These are phyloP conservation scores for Spirogloea muscicola DNA, from an alignment of 139 green algal genomes.

Conservation along the genomic window DNA sequence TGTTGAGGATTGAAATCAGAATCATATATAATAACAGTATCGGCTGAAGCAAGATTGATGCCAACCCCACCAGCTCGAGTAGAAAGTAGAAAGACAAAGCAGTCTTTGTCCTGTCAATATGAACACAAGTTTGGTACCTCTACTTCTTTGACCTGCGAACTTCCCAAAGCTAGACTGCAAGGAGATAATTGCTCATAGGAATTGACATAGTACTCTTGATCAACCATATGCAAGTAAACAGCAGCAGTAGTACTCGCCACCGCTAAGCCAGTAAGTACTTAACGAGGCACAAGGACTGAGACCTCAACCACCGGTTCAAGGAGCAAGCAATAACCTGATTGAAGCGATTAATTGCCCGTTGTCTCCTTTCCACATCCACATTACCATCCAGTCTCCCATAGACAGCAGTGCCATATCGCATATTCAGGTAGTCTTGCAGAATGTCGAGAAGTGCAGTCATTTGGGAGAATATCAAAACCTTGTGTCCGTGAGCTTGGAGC, in stretches of 20 bases:
- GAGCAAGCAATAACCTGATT: constrained; percentile 47
- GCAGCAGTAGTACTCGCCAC: no score
- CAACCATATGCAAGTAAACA: no score
- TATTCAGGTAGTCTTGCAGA: constrained; percentile 50
- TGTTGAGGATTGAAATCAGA: constrained; percentile 47
- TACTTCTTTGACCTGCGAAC: no score
- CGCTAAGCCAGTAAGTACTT: no score
- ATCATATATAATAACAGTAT: constrained; percentile 60
- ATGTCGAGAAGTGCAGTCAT: constrained; percentile 58
- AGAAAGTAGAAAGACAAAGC: constrained; percentile 54
- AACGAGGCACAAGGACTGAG: no score
- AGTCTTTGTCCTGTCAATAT: background rate
- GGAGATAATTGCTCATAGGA: no score
- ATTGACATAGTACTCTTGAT: no score
- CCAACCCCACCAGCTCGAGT: constrained; percentile 55
- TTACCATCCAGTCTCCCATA: constrained; percentile 52
- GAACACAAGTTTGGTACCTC: background rate
- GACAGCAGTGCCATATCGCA: constrained; percentile 9
- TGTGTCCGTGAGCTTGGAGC: constrained; percentile 49
- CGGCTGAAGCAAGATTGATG: constrained; percentile 57
- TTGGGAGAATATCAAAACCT: constrained; percentile 62
- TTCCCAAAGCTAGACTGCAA: no score
- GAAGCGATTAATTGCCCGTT: constrained; percentile 50
- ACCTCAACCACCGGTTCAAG: no score
- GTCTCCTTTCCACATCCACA: constrained; percentile 39